Percentiles rank a stretch among this genome's conserved stretches.
These are phyloP conservation scores for Ambispora gerdemannii DNA, from an alignment of 192 early-diverging fungal genomes.

Conservation along the genomic window DNA sequence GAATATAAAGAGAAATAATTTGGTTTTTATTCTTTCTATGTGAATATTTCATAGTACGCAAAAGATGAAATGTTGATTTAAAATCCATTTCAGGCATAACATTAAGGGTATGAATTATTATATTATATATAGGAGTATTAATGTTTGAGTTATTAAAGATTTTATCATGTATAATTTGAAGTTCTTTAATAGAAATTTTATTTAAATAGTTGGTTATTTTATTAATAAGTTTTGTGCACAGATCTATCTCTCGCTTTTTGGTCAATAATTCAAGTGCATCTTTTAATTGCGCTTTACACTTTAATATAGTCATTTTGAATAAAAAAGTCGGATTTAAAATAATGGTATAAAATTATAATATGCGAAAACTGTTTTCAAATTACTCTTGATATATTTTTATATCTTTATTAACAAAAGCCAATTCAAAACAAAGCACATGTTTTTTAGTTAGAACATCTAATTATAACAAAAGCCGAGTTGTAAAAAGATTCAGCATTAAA, in stretches of 20 bases:
- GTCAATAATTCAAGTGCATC: neutral
- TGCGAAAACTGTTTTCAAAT: too few relatives aligned
- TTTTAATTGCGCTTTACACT: neutral
- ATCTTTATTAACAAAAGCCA: constrained; percentile 8
- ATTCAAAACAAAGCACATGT: neutral
- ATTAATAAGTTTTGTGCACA: too few relatives aligned
- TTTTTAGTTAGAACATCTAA: constrained; percentile 1
- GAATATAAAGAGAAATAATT: neutral
- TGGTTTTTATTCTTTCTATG: neutral
- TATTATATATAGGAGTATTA: constrained; percentile 5
- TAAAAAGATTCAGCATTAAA: too few relatives aligned
- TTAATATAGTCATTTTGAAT: neutral
- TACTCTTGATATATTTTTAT: too few relatives aligned
- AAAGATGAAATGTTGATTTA: too few relatives aligned
- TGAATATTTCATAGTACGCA: neutral
- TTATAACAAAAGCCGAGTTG: neutral
- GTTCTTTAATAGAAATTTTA: neutral
- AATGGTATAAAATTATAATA: neutral
- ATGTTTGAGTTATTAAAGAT: neutral
- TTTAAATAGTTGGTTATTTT: constrained; percentile 6
- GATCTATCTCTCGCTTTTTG: constrained; percentile 1
- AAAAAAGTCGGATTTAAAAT: neutral
- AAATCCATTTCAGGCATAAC: too few relatives aligned
- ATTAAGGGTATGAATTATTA: neutral
- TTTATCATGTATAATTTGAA: neutral